Evolutionary conservation across 257 asterid species (phyloP).

Genomic region (Perilla frutescens): DNA sequence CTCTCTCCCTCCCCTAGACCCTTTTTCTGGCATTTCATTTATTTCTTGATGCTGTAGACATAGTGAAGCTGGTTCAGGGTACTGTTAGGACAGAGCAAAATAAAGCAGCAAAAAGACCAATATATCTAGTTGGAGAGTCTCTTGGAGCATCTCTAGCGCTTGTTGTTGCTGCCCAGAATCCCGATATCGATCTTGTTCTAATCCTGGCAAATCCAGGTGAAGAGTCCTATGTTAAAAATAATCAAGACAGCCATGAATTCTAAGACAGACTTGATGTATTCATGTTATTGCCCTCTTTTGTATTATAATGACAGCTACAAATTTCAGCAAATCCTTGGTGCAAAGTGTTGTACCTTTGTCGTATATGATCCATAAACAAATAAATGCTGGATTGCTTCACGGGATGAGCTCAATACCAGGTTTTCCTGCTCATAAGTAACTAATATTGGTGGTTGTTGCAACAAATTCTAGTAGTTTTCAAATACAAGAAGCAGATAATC

Average conservation of each 20-base stretch:
- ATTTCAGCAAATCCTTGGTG: slow-evolving; percentile 48
- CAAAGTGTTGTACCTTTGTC: slow-evolving; percentile 41
- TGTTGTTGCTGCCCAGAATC: slow-evolving; percentile 61
- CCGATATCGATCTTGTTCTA: slow-evolving; percentile 53
- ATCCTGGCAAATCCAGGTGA: slow-evolving; percentile 67
- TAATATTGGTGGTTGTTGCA: neutral
- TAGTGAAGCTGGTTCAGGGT: slow-evolving; percentile 48
- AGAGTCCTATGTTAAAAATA: neutral
- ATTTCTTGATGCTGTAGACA: slow-evolving; percentile 11
- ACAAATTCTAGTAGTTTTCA: neutral
- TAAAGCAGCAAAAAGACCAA: slow-evolving; percentile 44
- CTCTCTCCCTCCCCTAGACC: neutral
- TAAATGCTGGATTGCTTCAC: slow-evolving; percentile 37
- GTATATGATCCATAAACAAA: slow-evolving; percentile 43
- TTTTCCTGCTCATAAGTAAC: slow-evolving; percentile 5
- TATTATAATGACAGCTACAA: slow-evolving; percentile 49
- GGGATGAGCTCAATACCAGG: slow-evolving; percentile 51
- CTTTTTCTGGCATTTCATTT: neutral
- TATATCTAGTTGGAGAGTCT: slow-evolving; percentile 67
- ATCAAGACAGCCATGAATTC: slow-evolving; percentile 1
- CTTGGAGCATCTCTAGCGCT: slow-evolving; percentile 66
- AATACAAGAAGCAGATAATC: no score
- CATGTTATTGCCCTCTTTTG: neutral
- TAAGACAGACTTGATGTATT: neutral
- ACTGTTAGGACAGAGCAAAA: slow-evolving; percentile 46